These are phyloP conservation scores for Pseudophaeomoniella oleicola DNA, from an alignment of 2,329 filamentous ascomycete genomes.

Conservation along the genomic window DNA sequence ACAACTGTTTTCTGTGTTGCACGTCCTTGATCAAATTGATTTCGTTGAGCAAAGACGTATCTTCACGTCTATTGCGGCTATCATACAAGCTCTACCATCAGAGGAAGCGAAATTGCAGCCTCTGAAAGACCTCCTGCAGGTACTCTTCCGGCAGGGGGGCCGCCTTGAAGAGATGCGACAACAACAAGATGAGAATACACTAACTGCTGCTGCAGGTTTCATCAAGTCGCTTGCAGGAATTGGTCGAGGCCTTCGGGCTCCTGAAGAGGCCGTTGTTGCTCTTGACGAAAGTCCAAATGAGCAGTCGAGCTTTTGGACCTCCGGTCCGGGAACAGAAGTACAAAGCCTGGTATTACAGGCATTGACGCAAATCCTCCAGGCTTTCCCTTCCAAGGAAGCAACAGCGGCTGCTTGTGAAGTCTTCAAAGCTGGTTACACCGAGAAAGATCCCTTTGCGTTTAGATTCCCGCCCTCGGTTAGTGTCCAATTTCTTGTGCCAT, in stretches of 20 bases:
- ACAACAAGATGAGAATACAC: not conserved
- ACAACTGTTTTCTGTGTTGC: slow-evolving; percentile 25
- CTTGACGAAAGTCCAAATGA: slow-evolving; percentile 4
- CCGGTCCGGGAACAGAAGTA: slow-evolving; percentile 6
- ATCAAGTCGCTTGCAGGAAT: slow-evolving; percentile 17
- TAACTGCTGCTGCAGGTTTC: not conserved
- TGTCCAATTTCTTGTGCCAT: slow-evolving; percentile 23
- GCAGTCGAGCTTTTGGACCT: slow-evolving; percentile 8
- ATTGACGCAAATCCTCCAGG: not conserved
- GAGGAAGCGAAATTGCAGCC: slow-evolving; percentile 25
- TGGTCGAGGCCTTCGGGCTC: slow-evolving; percentile 11
- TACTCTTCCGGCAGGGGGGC: not conserved
- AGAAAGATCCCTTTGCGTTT: slow-evolving; percentile 23
- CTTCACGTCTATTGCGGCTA: slow-evolving; percentile 27
- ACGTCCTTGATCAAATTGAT: not conserved
- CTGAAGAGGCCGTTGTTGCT: slow-evolving; percentile 9
- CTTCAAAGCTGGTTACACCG: slow-evolving; percentile 30
- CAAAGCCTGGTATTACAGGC: slow-evolving; percentile 4
- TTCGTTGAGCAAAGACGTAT: slow-evolving; percentile 13
- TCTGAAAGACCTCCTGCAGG: slow-evolving; percentile 10
- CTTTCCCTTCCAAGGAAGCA: not conserved
- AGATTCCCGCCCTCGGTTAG: slow-evolving; percentile 27
- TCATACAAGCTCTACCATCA: slow-evolving; percentile 24
- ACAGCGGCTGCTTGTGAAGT: slow-evolving; percentile 21
- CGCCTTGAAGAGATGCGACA: not conserved